These are phyloP conservation scores for Berkeleyomyces rouxiae DNA, from an alignment of 2,329 filamentous ascomycete genomes.

Conservation along the genomic window DNA sequence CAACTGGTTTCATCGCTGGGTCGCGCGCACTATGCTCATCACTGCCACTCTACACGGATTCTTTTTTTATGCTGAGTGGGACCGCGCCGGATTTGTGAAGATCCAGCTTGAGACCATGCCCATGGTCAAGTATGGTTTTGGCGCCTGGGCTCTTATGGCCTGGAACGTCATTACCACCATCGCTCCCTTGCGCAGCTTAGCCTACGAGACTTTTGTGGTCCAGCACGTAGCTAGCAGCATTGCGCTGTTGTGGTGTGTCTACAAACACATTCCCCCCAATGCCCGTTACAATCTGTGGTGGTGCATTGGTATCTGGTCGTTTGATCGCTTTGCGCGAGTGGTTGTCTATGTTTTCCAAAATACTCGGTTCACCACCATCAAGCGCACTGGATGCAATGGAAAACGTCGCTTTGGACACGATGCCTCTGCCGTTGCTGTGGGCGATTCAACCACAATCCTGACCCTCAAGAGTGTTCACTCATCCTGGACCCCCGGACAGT, in stretches of 20 bases:
- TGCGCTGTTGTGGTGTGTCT: constrained; percentile 45
- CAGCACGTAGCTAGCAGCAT: constrained; percentile 49
- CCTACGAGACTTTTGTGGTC: constrained; percentile 52
- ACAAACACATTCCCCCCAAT: constrained; percentile 43
- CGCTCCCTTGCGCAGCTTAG: constrained; percentile 45
- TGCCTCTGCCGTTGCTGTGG: constrained; percentile 31
- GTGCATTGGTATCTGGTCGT: constrained; percentile 41
- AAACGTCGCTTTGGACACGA: constrained; percentile 35
- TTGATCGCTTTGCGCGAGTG: constrained; percentile 42
- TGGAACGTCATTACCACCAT: constrained; percentile 50
- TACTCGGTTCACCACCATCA: constrained; percentile 22
- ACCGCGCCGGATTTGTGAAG: constrained; percentile 39
- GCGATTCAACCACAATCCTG: constrained; percentile 36
- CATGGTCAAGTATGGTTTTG: constrained; percentile 49
- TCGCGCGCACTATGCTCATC: constrained; percentile 50
- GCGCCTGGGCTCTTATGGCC: constrained; percentile 46
- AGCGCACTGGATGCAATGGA: constrained; percentile 28
- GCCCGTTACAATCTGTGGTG: constrained; percentile 50
- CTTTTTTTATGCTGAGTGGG: constrained; percentile 51
- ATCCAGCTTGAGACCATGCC: constrained; percentile 43
- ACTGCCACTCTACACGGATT: constrained; percentile 54
- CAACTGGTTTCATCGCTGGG: constrained; percentile 61
- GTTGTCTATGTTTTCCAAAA: constrained; percentile 36
- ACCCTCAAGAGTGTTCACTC: constrained; percentile 45
- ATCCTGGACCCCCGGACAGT: constrained; percentile 41